Evolutionary conservation across 2,329 filamentous ascomycete genomes (phyloP).

Genomic region (Dendrostoma leiphaemia): DNA sequence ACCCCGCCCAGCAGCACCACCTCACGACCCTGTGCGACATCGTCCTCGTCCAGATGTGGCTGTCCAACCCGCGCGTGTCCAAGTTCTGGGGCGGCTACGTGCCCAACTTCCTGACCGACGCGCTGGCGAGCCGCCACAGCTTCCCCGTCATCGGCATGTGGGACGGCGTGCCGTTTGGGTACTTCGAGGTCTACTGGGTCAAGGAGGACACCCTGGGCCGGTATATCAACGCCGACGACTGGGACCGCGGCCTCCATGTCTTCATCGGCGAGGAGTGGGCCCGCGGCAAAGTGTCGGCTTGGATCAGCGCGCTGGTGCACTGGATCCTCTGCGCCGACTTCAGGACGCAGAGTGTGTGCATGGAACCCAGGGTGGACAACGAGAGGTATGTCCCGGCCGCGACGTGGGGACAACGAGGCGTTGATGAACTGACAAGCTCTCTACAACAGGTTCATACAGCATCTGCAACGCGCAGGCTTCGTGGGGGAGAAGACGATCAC

Average conservation of each 20-base stretch:
- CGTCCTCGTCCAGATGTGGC: conserved; percentile 75
- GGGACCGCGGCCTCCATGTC: conserved; percentile 84
- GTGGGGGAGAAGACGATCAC: conserved; percentile 81
- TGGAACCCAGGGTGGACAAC: conserved; percentile 93
- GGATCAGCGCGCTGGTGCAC: conserved; percentile 86
- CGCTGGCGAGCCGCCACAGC: conserved; percentile 67
- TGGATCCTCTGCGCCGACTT: conserved; percentile 76
- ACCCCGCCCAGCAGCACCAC: conserved; percentile 33
- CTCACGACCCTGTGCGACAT: conserved; percentile 49
- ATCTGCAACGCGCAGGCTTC: conserved; percentile 75
- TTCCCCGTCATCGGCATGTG: conserved; percentile 92
- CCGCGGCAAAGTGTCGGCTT: conserved; percentile 74
- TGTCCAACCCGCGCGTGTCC: conserved; percentile 79
- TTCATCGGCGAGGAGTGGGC: conserved; percentile 92
- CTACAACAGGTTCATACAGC: conserved; percentile 59
- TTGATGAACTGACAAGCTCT: neutral
- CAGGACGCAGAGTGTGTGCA: conserved; percentile 76
- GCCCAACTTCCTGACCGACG: conserved; percentile 64
- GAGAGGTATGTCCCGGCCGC: conserved; percentile 60
- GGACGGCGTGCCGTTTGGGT: conserved; percentile 94
- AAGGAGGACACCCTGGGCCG: conserved; percentile 82
- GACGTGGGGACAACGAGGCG: neutral
- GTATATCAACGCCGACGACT: conserved; percentile 70
- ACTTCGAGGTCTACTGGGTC: conserved; percentile 98
- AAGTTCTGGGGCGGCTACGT: conserved; percentile 78